A percentile compares a stretch with the other conserved stretches of the same genome.
These are phyloP conservation scores for Penicillium samsonianum DNA, from an alignment of 495 filamentous ascomycete genomes.

Conservation along the genomic window DNA sequence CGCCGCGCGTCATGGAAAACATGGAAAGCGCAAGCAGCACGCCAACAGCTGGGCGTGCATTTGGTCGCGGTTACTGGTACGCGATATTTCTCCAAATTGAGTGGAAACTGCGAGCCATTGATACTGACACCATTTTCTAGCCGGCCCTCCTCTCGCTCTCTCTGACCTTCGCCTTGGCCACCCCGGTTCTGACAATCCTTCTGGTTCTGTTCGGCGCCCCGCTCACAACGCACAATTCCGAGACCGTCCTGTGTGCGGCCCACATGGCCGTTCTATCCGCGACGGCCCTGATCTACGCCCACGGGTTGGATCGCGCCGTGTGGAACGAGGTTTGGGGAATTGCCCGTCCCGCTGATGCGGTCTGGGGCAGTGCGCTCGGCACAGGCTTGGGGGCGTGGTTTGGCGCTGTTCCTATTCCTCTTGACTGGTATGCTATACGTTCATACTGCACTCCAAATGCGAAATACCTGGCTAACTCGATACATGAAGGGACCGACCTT, in stretches of 20 bases:
- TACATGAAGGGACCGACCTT: constrained; percentile 71
- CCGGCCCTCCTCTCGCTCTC: constrained; percentile 59
- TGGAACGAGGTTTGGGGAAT: constrained; percentile 72
- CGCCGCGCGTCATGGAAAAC: constrained; percentile 21
- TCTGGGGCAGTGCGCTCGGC: constrained; percentile 47
- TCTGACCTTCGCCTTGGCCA: constrained; percentile 64
- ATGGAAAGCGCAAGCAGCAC: constrained; percentile 26
- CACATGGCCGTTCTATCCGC: constrained; percentile 78
- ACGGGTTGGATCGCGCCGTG: constrained; percentile 70
- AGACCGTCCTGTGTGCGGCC: constrained; percentile 76
- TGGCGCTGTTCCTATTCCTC: constrained; percentile 80
- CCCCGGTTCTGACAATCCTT: constrained; percentile 60
- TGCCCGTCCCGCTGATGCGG: constrained; percentile 42
- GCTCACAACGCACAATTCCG: constrained; percentile 73
- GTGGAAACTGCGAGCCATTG: background rate
- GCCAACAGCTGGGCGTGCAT: constrained; percentile 19
- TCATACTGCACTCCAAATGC: constrained; percentile 10
- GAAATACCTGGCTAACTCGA: constrained; percentile 14
- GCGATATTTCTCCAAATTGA: constrained; percentile 5
- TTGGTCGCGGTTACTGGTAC: constrained; percentile 42
- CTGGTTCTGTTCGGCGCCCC: constrained; percentile 91
- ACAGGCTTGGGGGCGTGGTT: constrained; percentile 63
- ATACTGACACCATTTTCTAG: constrained; percentile 44
- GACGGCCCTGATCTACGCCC: constrained; percentile 76
- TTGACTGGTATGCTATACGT: constrained; percentile 74